These are phyloP conservation scores for Trichophyton schoenleinii DNA, from an alignment of 2,329 filamentous ascomycete species.

Conservation along the genomic window DNA sequence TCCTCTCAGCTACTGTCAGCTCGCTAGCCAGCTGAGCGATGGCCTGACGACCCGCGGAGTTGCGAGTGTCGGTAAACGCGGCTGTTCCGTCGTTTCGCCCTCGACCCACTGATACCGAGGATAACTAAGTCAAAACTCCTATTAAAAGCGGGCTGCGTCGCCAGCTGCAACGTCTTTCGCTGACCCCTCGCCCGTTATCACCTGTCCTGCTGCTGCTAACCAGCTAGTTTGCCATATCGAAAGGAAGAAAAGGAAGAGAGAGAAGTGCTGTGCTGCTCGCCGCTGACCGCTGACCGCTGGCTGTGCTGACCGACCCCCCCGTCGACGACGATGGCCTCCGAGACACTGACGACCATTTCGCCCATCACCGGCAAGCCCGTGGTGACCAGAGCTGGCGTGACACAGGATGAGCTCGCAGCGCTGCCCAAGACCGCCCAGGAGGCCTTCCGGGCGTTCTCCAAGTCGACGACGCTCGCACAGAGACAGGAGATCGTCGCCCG, in stretches of 20 bases:
- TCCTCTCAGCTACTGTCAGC: too few relatives aligned
- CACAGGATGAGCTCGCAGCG: conserved; percentile 54
- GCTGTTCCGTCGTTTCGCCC: neutral
- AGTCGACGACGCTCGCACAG: conserved; percentile 62
- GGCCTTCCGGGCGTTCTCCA: conserved; percentile 65
- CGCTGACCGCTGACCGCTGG: neutral
- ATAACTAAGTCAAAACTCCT: neutral
- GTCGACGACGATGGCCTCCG: conserved; percentile 33
- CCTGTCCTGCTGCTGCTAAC: neutral
- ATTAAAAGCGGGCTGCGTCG: neutral
- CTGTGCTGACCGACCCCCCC: too few relatives aligned
- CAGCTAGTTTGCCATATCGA: too few relatives aligned
- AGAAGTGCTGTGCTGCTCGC: neutral
- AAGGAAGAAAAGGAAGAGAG: neutral
- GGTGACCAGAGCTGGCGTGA: conserved; percentile 63
- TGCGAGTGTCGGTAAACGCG: conserved; percentile 1
- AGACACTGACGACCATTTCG: conserved; percentile 66
- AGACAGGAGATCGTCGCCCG: conserved; percentile 71
- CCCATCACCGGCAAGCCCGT: conserved; percentile 78
- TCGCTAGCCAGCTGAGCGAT: neutral
- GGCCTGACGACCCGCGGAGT: neutral
- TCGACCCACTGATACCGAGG: neutral
- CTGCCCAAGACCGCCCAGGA: conserved; percentile 60
- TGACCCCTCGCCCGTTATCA: neutral
- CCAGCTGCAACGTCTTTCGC: neutral